phyloP scores from a whole-genome alignment of 768 basidiomycete species.

The Mrakia hoshinonis region DNA sequence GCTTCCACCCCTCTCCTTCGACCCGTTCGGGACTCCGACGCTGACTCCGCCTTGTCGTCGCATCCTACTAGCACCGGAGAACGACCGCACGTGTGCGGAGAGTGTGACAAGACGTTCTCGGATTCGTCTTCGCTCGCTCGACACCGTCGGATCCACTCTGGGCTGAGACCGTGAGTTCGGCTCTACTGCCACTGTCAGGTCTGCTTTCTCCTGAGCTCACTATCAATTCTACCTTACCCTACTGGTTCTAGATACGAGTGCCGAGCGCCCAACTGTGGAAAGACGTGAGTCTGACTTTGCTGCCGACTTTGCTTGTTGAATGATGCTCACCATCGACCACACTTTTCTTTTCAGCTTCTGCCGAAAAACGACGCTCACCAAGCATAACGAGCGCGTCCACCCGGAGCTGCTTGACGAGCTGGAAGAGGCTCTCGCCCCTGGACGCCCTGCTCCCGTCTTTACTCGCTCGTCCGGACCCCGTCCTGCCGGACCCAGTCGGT shows the following conservation, averaged over 20 bases:
- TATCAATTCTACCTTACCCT: too few relatives aligned
- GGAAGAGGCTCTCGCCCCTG: background rate
- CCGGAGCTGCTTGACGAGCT: constrained; percentile 26
- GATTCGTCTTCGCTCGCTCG: constrained; percentile 42
- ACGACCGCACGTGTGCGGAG: constrained; percentile 39
- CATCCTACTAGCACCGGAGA: constrained; percentile 40
- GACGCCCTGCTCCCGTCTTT: constrained; percentile 10
- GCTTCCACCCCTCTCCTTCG: background rate
- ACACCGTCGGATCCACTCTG: constrained; percentile 41
- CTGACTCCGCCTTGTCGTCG: background rate
- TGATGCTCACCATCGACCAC: background rate
- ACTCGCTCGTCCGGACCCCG: background rate
- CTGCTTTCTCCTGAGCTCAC: too few relatives aligned
- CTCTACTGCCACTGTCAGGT: too few relatives aligned
- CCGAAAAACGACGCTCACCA: constrained; percentile 43
- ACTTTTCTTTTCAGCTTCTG: constrained; percentile 34
- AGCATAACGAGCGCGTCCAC: constrained; percentile 41
- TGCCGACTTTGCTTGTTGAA: background rate
- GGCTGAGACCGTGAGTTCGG: constrained; percentile 38
- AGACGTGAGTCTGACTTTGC: constrained; percentile 32
- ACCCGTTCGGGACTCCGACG: background rate
- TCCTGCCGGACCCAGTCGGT: background rate
- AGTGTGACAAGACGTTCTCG: constrained; percentile 40
- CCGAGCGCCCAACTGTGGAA: constrained; percentile 33
- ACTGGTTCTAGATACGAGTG: constrained; percentile 36